Conservation (phyloP, 2,329 filamentous ascomycete genomes). For the Trichoderma cornu-damae region DNA sequence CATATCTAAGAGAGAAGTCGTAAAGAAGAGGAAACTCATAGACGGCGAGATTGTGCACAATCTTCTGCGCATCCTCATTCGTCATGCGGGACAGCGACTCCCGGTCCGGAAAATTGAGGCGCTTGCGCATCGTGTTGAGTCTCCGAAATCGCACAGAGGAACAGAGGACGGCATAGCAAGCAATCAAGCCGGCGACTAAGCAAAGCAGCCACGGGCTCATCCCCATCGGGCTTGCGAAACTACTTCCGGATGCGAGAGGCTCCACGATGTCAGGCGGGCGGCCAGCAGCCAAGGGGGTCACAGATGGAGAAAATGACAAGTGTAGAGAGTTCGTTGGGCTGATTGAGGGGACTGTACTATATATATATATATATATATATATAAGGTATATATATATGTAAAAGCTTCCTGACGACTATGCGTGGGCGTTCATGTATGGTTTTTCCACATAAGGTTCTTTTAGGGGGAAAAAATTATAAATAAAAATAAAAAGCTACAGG, state of each 20-base stretch:
- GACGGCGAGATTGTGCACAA: constrained; percentile 34
- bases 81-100: constrained; percentile 38
- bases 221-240: background rate
- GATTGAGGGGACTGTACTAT: background rate
- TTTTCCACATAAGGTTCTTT: too few species aligned
- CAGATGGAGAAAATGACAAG: too few species aligned
- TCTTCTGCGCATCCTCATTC: constrained; percentile 41
- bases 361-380: too few species aligned
- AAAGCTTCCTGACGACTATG: too few species aligned
- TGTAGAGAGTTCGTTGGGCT: too few species aligned
- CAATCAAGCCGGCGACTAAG: constrained; percentile 23
- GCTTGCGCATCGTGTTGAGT: constrained; percentile 28
- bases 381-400: too few species aligned
- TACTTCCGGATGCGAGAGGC: background rate
- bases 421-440: too few species aligned
- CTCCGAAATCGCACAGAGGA: constrained; percentile 35
- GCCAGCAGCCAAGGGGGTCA: too few species aligned
- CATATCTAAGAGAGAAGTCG: constrained; percentile 35
- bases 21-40: constrained; percentile 38
- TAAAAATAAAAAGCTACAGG: too few species aligned
- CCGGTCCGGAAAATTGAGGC: constrained; percentile 33
- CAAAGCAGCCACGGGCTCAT: constrained; percentile 13
- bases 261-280: background rate
- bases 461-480: too few species aligned
- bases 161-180: constrained; percentile 34